phyloP scores from a whole-genome alignment of 139 green algal species.

The Yamagishiella unicocca region DNA sequence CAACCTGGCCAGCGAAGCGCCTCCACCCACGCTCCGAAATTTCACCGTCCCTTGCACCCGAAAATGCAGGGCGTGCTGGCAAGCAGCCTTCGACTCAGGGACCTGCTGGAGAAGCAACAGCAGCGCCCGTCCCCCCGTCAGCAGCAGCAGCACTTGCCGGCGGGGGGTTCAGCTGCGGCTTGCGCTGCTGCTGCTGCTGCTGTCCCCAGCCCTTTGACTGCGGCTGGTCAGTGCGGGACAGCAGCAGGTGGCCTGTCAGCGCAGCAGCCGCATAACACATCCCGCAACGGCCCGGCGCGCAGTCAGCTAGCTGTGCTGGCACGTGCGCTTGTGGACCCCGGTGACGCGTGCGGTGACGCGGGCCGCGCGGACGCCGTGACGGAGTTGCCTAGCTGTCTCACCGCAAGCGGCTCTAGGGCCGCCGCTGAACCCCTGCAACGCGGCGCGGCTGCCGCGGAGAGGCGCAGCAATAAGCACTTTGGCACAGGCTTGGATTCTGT shows the following conservation, averaged over 20 bases:
- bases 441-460: too few relatives aligned
- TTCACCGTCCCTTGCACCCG: neutral
- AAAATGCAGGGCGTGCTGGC: slow-evolving; percentile 29
- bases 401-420: too few relatives aligned
- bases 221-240: too few relatives aligned
- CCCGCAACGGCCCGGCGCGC: neutral
- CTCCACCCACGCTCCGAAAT: neutral
- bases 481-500: too few relatives aligned
- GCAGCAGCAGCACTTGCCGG: neutral
- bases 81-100: slow-evolving; percentile 1
- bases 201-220: too few relatives aligned
- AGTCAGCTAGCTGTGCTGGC: slow-evolving; percentile 8
- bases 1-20: too few relatives aligned
- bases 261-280: neutral
- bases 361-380: neutral
- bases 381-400: too few relatives aligned
- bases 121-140: neutral
- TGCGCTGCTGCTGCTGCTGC: too few relatives aligned
- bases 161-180: too few relatives aligned
- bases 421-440: too few relatives aligned
- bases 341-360: neutral
- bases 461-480: too few relatives aligned
- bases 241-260: too few relatives aligned
- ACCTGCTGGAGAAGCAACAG: neutral
- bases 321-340: neutral